A percentile compares a stretch with the other conserved stretches of the same genome.
These are phyloP conservation scores for Angomonas deanei DNA, from an alignment of 208 protist species.

Conservation along the genomic window DNA sequence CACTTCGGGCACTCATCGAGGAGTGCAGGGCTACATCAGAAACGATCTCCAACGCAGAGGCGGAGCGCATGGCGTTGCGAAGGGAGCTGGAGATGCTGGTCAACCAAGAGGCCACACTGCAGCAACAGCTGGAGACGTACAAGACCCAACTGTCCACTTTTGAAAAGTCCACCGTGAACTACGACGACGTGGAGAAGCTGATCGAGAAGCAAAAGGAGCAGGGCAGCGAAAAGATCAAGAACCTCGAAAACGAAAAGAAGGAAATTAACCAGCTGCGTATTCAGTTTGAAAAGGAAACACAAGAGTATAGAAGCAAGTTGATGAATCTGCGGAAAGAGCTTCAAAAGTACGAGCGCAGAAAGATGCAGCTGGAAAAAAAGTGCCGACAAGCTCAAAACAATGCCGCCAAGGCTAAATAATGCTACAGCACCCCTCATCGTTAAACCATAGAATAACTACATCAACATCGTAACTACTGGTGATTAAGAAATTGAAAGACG, in stretches of 20 bases:
- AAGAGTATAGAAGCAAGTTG: slow-evolving; percentile 54
- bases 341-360: slow-evolving; percentile 16
- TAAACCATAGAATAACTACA: no score
- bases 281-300: slow-evolving; percentile 63
- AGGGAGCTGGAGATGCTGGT: slow-evolving; percentile 41
- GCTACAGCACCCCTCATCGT: neutral
- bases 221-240: slow-evolving; percentile 29
- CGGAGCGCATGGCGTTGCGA: slow-evolving; percentile 31
- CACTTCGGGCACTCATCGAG: slow-evolving; percentile 44
- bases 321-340: slow-evolving; percentile 52
- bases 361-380: slow-evolving; percentile 40
- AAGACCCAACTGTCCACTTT: slow-evolving; percentile 53
- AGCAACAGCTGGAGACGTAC: slow-evolving; percentile 68
- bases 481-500: no score
- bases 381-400: slow-evolving; percentile 68
- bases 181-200: slow-evolving; percentile 48
- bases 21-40: slow-evolving; percentile 28
- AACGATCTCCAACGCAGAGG: slow-evolving; percentile 53
- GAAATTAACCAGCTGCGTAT: slow-evolving; percentile 46
- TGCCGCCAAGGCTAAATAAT: neutral
- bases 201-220: slow-evolving; percentile 42
- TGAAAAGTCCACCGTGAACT: slow-evolving; percentile 29
- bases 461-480: neutral
- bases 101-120: slow-evolving; percentile 21
- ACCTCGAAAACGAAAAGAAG: slow-evolving; percentile 55